Percentiles rank a stretch among this genome's conserved stretches.
Evolutionary conservation across 495 filamentous ascomycete species (phyloP).

Genomic region (Elaphomyces granulatus): DNA sequence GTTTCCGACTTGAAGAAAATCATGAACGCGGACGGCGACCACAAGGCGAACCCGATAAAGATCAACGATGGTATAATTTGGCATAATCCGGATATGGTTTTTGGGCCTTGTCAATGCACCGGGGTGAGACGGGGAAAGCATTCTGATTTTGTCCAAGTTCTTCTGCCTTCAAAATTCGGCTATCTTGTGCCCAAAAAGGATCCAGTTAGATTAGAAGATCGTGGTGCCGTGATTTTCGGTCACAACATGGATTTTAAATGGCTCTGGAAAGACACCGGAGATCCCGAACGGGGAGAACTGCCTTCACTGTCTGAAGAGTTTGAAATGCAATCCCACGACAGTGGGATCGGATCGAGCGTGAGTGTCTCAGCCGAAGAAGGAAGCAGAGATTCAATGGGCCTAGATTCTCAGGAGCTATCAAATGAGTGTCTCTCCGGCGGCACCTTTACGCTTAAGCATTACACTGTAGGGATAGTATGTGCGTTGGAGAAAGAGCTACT

Average conservation of each 20-base stretch:
- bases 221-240: slow-evolving; percentile 13
- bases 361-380: no score
- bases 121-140: neutral
- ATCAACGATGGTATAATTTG: slow-evolving; percentile 11
- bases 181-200: slow-evolving; percentile 2
- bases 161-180: slow-evolving; percentile 6
- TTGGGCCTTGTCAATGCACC: slow-evolving; percentile 6
- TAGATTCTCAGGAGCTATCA: no score
- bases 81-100: slow-evolving; percentile 6
- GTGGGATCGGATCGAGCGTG: slow-evolving; percentile 7
- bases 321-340: slow-evolving; percentile 4
- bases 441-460: no score
- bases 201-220: no score
- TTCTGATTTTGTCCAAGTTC: slow-evolving; percentile 7
- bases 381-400: no score
- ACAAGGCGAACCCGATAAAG: slow-evolving; percentile 5
- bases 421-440: no score
- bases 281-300: slow-evolving; percentile 5
- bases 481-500: slow-evolving; percentile 13
- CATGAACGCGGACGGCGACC: slow-evolving; percentile 8
- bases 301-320: neutral
- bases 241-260: slow-evolving; percentile 8
- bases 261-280: slow-evolving; percentile 7
- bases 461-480: slow-evolving; percentile 3
- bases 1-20: slow-evolving; percentile 12